phyloP scores from a whole-genome alignment of 192 early-diverging fungal species.

The Dimargaris xerosporica region DNA sequence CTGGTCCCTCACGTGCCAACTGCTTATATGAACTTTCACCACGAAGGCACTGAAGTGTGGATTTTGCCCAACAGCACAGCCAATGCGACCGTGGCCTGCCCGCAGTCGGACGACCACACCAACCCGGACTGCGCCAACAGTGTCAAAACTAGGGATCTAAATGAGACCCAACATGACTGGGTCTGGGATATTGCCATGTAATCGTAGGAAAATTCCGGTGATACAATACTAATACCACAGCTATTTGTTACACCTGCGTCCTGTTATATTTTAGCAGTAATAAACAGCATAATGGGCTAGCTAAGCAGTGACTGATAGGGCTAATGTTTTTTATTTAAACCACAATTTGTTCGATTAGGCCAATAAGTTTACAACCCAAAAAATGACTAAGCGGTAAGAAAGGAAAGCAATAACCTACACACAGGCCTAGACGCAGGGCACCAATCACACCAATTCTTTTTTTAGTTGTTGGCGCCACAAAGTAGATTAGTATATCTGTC shows the following conservation, averaged over 20 bases:
- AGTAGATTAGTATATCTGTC: too few species aligned
- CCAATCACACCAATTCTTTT: too few species aligned
- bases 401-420: too few species aligned
- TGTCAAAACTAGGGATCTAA: background rate
- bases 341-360: too few species aligned
- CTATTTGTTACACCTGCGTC: background rate
- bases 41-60: background rate
- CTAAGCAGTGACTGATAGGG: background rate
- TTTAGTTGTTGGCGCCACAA: too few species aligned
- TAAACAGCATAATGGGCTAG: background rate
- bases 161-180: background rate
- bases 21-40: background rate
- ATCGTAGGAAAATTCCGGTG: background rate
- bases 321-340: too few species aligned
- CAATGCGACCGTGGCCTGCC: background rate
- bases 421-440: too few species aligned
- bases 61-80: constrained; percentile 7
- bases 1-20: background rate
- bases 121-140: background rate
- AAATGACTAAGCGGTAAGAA: too few species aligned
- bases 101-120: background rate
- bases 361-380: too few species aligned
- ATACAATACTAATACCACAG: background rate
- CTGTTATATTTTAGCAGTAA: background rate
- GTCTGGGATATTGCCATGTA: background rate